Percentiles rank a stretch among this genome's conserved stretches.
Evolutionary conservation across 176 grass and related monocot species (phyloP).

Genomic region (Oryza glaberrima): DNA sequence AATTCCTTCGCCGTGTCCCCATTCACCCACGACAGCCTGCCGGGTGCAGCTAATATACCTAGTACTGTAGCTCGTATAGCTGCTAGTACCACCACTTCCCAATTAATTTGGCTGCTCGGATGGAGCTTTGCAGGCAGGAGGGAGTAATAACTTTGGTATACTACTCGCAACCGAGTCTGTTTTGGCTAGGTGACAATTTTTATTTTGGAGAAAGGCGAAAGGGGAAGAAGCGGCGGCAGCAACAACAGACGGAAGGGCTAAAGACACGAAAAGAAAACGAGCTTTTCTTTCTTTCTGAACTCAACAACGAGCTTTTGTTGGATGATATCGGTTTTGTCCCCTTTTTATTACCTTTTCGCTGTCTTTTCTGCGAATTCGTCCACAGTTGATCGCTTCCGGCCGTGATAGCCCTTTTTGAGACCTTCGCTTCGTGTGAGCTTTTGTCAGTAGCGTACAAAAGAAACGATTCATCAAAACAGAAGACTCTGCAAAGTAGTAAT

Average conservation of each 20-base stretch:
- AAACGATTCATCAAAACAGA: background rate
- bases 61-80: background rate
- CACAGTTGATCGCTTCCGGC: background rate
- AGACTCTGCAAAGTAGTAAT: background rate
- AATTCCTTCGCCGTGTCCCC: conserved; percentile 51
- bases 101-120: background rate
- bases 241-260: background rate
- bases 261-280: conserved; percentile 14
- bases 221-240: background rate
- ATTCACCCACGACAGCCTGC: conserved; percentile 27
- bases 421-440: background rate
- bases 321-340: background rate
- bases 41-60: background rate
- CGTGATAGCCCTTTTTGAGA: background rate
- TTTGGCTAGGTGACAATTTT: background rate
- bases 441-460: background rate
- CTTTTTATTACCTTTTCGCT: conserved; percentile 24
- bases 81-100: background rate
- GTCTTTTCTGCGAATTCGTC: conserved; percentile 37
- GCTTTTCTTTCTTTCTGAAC: background rate
- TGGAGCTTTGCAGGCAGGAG: background rate
- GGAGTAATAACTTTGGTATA: background rate
- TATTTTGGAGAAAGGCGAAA: background rate
- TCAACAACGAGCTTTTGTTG: background rate
- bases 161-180: background rate